Conservation (phyloP, 176 grass and related monocot species). For the Echinochloa phyllopogon region DNA sequence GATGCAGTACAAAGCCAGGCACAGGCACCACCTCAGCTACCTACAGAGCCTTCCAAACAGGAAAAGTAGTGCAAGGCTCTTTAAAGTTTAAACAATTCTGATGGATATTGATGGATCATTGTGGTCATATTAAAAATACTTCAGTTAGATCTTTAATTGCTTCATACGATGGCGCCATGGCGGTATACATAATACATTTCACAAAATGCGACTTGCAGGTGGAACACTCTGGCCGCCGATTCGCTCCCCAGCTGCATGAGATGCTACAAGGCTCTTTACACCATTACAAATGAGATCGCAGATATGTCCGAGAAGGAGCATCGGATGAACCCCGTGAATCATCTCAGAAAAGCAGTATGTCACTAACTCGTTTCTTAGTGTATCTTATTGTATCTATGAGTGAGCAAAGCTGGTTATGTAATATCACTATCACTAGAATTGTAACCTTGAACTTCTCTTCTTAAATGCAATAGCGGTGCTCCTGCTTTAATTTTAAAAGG, state of each 20-base stretch:
- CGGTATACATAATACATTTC: background rate
- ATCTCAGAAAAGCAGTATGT: conserved; percentile 53
- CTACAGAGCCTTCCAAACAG: conserved; percentile 6
- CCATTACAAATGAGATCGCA: conserved; percentile 52
- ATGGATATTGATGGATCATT: background rate
- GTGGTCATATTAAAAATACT: background rate
- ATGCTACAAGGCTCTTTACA: conserved; percentile 59
- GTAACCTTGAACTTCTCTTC: too few species aligned
- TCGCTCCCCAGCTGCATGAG: conserved; percentile 67
- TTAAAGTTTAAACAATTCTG: too few species aligned
- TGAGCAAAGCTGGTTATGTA: too few species aligned
- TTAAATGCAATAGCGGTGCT: too few species aligned
- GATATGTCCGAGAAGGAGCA: conserved; percentile 42
- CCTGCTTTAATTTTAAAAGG: too few species aligned
- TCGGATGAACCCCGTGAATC: conserved; percentile 48
- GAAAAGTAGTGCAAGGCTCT: too few species aligned
- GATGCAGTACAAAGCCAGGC: conserved; percentile 58
- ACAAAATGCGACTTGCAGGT: conserved; percentile 39
- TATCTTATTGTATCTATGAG: too few species aligned
- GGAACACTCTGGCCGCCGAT: conserved; percentile 39
- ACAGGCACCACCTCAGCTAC: conserved; percentile 54
- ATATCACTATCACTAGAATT: too few species aligned
- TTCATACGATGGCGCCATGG: too few species aligned
- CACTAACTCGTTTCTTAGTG: too few species aligned
- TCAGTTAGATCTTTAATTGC: too few species aligned